These are phyloP conservation scores for Arthrobotrys sinensis DNA, from an alignment of 2,329 filamentous ascomycete species.

Conservation along the genomic window DNA sequence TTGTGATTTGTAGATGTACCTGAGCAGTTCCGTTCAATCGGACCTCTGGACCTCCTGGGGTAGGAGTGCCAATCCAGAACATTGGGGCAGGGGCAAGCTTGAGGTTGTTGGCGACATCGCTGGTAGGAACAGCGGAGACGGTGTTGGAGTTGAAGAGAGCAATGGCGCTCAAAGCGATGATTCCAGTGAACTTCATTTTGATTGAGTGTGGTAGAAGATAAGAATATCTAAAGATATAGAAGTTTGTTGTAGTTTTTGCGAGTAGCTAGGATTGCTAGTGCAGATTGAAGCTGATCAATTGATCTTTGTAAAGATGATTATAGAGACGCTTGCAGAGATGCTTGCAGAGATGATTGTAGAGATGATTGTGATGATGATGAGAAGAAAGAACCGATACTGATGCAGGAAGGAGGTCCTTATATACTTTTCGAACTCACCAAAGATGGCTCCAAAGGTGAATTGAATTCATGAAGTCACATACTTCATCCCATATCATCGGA, in stretches of 20 bases:
- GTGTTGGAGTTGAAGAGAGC: slow-evolving; percentile 10
- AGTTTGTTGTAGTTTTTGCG: not conserved
- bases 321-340: too few relatives aligned
- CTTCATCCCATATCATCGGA: too few relatives aligned
- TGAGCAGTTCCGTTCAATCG: slow-evolving; percentile 17
- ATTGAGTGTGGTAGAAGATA: not conserved
- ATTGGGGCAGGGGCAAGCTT: not conserved
- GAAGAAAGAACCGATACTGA: not conserved
- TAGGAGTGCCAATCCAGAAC: slow-evolving; percentile 21
- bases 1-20: not conserved
- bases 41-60: not conserved
- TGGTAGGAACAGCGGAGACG: not conserved
- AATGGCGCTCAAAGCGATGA: slow-evolving; percentile 16
- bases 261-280: not conserved
- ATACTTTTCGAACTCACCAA: not conserved
- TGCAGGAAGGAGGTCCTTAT: not conserved
- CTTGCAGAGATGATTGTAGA: too few relatives aligned
- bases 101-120: not conserved
- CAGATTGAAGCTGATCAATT: not conserved
- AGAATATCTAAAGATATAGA: slow-evolving; percentile 3
- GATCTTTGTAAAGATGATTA: too few relatives aligned
- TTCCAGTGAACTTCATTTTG: slow-evolving; percentile 17
- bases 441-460: too few relatives aligned
- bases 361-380: slow-evolving; percentile 3
- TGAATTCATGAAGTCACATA: too few relatives aligned